Percentiles rank a stretch among this genome's conserved stretches.
phyloP scores from a whole-genome alignment of 768 basidiomycete genomes.

The Boletus rufocinnamomeus region DNA sequence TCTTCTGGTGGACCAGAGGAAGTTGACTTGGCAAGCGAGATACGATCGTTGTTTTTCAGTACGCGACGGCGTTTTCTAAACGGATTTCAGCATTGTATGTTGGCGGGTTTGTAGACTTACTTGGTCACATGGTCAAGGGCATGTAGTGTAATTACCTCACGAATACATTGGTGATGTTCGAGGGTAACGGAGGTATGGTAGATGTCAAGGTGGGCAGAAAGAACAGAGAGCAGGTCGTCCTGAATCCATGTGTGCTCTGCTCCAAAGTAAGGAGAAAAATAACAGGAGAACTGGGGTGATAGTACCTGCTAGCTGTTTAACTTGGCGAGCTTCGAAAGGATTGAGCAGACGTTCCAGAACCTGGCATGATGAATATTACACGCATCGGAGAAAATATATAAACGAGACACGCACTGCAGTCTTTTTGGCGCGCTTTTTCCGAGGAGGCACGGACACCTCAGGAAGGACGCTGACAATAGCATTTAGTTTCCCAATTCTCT shows the following conservation, averaged over 20 bases:
- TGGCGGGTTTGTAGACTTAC: constrained; percentile 41
- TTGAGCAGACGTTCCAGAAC: constrained; percentile 56
- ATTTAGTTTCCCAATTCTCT: constrained; percentile 53
- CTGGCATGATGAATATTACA: constrained; percentile 35
- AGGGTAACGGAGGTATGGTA: constrained; percentile 68
- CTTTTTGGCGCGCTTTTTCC: constrained; percentile 29
- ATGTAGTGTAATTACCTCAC: constrained; percentile 77
- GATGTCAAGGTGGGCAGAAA: constrained; percentile 74
- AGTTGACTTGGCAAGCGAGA: constrained; percentile 69
- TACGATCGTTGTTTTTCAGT: constrained; percentile 91
- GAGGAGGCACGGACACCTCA: constrained; percentile 37
- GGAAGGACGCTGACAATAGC: constrained; percentile 50
- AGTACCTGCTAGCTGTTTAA: constrained; percentile 56
- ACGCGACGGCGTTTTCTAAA: constrained; percentile 85
- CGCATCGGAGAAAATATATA: not conserved
- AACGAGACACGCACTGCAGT: constrained; percentile 22
- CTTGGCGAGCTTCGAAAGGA: constrained; percentile 56
- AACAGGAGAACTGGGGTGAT: not conserved
- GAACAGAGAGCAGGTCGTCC: constrained; percentile 63
- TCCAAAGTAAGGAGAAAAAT: constrained; percentile 8
- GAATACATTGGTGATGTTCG: constrained; percentile 59
- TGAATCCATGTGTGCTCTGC: constrained; percentile 58
- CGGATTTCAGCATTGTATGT: not conserved
- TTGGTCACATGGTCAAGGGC: constrained; percentile 87
- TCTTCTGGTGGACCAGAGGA: constrained; percentile 63